Evolutionary conservation across 2,329 filamentous ascomycete species (phyloP).

Genomic region (Ceratocystis papillata): DNA sequence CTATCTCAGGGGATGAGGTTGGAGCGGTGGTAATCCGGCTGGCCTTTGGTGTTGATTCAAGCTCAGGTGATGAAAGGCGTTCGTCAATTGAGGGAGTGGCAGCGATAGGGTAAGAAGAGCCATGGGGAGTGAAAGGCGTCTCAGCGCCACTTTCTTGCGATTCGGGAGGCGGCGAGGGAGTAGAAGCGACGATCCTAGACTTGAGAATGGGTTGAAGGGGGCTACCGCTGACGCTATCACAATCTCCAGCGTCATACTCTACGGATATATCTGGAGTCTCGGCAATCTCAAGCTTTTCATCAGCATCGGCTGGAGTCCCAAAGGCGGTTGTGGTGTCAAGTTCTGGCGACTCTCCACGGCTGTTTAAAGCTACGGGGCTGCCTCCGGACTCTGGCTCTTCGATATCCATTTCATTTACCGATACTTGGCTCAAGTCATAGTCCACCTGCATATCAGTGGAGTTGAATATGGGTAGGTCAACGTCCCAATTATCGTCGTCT

Average conservation of each 20-base stretch:
- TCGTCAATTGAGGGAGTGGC: not conserved
- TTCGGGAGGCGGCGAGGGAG: not conserved
- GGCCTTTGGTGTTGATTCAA: slow-evolving; percentile 12
- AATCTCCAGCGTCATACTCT: not conserved
- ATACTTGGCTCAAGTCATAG: slow-evolving; percentile 18
- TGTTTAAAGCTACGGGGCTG: not conserved
- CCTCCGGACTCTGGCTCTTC: not conserved
- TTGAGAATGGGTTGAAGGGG: not conserved
- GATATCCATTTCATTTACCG: slow-evolving; percentile 1
- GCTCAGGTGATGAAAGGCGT: slow-evolving; percentile 8
- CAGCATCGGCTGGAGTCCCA: not conserved
- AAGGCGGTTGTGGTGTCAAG: not conserved
- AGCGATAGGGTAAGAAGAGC: not conserved
- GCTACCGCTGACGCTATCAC: not conserved
- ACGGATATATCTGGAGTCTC: slow-evolving; percentile 6
- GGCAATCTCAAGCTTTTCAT: slow-evolving; percentile 5
- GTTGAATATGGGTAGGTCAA: slow-evolving; percentile 22
- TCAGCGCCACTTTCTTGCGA: not conserved
- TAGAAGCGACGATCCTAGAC: not conserved
- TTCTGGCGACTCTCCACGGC: slow-evolving; percentile 12
- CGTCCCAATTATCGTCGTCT: slow-evolving; percentile 21
- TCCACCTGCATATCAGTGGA: slow-evolving; percentile 19
- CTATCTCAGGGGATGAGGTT: slow-evolving; percentile 14
- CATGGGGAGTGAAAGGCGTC: not conserved
- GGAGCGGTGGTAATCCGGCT: not conserved